Base-by-base conservation (phyloP, 192 early-diverging fungal species). In the Backusella luteola region DNA sequence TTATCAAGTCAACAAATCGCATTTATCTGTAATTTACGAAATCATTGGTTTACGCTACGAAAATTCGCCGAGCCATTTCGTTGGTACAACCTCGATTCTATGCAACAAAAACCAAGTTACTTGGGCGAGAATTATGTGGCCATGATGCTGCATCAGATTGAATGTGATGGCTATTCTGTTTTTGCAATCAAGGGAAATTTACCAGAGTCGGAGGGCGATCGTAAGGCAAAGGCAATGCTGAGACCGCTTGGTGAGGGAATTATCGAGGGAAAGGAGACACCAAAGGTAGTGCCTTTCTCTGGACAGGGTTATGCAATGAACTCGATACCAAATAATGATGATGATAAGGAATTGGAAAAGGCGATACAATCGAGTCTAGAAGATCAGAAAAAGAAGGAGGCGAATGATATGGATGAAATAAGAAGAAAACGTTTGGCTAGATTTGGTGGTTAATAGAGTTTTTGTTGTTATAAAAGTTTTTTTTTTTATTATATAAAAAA, bases 51-150 rank as follows among this genome's bases (percentile, higher is more conserved):
- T 71, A 91, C 91, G 6, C 66, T 95, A 38, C 83, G 94, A 19
- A 80, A 86, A 66, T 95, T 95, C 83, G 90, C 90, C 1, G 78
- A 84, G 9, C 77, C 87, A 7, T 82, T 84, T n/a, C 84, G 92
- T 29, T 95, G 91, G 91, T 93, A 93, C 80, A 94, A 95, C 71
- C 79, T 95, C 49, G 91, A 95, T 75, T 89, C 86, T 4, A 78
- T 87, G 35, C 85, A 83, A 66, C 14, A 74, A 12, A 77, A 67
- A 5, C 90, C 93, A 8, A 76, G 77, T 11, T 85, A 91, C 73
- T 83, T 95, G 36, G 90, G 89, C 44, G 89, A 93, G 34, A 94
- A 89, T 4, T 95, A 90, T 77, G 75, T 95, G 69, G 86, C 83
- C 12, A 82, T 87, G 79, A 79, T 87, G 3, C 71, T 87, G 19